Conservation (phyloP, 148 eudicot genomes). For the Cornus kousa region DNA sequence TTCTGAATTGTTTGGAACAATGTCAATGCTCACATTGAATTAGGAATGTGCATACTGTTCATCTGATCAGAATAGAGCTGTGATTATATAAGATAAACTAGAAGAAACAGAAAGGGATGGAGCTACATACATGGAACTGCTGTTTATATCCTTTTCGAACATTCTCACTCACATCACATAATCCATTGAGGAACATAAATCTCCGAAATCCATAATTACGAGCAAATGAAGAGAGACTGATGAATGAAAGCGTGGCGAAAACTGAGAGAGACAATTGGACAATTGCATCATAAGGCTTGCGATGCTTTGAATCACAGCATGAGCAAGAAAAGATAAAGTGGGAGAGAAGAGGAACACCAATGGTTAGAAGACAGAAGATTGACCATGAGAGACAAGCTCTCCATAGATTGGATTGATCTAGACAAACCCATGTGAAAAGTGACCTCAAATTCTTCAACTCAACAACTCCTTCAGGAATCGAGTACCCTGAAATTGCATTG, state of each 20-base stretch:
- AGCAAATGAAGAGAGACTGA: slow-evolving; percentile 50
- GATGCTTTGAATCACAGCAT: slow-evolving; percentile 48
- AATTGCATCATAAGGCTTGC: slow-evolving; percentile 61
- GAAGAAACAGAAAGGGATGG: neutral
- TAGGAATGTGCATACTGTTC: too few species aligned
- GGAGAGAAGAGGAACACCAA: slow-evolving; percentile 57
- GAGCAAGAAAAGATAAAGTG: slow-evolving; percentile 57
- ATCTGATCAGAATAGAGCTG: too few species aligned
- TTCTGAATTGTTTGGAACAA: too few species aligned
- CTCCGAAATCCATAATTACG: slow-evolving; percentile 60
- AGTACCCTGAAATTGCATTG: slow-evolving; percentile 15
- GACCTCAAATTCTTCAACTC: slow-evolving; percentile 38
- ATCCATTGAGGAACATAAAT: slow-evolving; percentile 71
- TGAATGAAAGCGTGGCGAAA: slow-evolving; percentile 52
- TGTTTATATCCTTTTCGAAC: slow-evolving; percentile 56
- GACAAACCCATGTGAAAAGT: slow-evolving; percentile 54
- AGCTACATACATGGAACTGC: slow-evolving; percentile 59
- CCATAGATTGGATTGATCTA: slow-evolving; percentile 65
- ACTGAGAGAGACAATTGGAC: slow-evolving; percentile 64
- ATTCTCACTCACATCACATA: slow-evolving; percentile 57
- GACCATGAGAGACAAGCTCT: slow-evolving; percentile 59
- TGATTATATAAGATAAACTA: neutral
- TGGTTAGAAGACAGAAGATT: slow-evolving; percentile 52
- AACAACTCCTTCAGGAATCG: slow-evolving; percentile 26
- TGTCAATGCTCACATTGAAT: too few species aligned